Conservation (phyloP, 192 early-diverging fungal genomes). For the Coemansia umbellata region DNA sequence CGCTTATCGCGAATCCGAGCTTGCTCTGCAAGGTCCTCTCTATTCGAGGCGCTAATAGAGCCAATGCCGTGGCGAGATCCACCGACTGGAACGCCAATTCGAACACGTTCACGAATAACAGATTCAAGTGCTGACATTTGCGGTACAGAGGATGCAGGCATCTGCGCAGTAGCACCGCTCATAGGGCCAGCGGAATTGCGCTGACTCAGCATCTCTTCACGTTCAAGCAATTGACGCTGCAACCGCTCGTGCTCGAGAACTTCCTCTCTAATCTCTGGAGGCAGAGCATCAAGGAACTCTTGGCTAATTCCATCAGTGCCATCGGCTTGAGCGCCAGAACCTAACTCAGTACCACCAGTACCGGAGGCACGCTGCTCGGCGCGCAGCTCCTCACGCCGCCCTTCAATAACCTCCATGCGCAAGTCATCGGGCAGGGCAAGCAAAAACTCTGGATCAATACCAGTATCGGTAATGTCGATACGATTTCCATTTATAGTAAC, state of each 20-base stretch:
- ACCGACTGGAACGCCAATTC: constrained; percentile 11
- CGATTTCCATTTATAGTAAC: constrained; percentile 74
- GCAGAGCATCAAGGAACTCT: constrained; percentile 90
- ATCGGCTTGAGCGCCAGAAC: not conserved
- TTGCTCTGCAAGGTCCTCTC: constrained; percentile 3
- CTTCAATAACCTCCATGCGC: constrained; percentile 85
- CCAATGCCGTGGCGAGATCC: not conserved
- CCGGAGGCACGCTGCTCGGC: constrained; percentile 13
- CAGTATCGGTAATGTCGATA: constrained; percentile 89
- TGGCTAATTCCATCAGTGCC: constrained; percentile 56
- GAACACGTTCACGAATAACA: constrained; percentile 24
- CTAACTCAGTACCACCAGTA: not conserved
- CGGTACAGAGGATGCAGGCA: not conserved
- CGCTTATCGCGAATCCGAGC: constrained; percentile 30
- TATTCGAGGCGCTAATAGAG: not conserved
- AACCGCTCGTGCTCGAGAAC: constrained; percentile 69
- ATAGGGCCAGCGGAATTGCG: constrained; percentile 3
- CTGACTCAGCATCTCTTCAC: constrained; percentile 48
- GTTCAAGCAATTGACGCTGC: constrained; percentile 63
- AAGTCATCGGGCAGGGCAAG: constrained; percentile 93
- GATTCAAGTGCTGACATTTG: constrained; percentile 14
- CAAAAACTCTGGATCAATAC: constrained; percentile 92
- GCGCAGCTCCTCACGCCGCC: constrained; percentile 64
- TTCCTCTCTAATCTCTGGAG: constrained; percentile 85
- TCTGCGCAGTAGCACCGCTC: constrained; percentile 3